Percentiles rank a stretch among this genome's conserved stretches.
These are phyloP conservation scores for Podaxis sp. DNA, from an alignment of 768 basidiomycete species.

Conservation along the genomic window DNA sequence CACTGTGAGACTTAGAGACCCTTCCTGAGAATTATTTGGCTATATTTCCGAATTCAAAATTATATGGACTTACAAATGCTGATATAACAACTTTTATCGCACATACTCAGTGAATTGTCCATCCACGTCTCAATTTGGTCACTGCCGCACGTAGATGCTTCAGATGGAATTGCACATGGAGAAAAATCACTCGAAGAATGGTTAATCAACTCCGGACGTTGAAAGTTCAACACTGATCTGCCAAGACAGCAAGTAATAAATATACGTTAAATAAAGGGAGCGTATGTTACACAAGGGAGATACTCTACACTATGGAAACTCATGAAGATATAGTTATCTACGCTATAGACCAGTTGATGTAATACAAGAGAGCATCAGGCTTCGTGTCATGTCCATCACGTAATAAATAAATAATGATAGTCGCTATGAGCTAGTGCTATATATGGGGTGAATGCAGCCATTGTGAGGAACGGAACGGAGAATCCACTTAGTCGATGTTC, in stretches of 20 bases:
- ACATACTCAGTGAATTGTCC: not conserved
- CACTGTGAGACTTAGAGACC: too few relatives aligned
- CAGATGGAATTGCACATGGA: not conserved
- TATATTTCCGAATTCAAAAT: too few relatives aligned
- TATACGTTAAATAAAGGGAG: not conserved
- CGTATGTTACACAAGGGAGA: not conserved
- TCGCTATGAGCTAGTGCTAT: not conserved
- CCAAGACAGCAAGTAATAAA: not conserved
- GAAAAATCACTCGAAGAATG: not conserved
- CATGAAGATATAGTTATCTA: not conserved
- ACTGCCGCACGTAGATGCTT: not conserved
- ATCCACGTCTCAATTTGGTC: not conserved
- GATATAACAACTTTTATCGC: not conserved
- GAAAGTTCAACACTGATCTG: not conserved
- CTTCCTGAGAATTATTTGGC: too few relatives aligned
- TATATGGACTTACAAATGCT: too few relatives aligned
- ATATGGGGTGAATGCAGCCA: not conserved
- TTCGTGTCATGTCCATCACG: not conserved
- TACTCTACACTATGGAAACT: not conserved
- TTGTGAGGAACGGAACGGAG: not conserved
- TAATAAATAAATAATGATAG: constrained; percentile 4
- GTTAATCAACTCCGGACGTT: not conserved
- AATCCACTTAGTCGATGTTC: constrained; percentile 46
- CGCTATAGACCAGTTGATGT: not conserved
- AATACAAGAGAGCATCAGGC: not conserved